These are phyloP conservation scores for Hanseniaspora taiwanica DNA, from an alignment of 805 yeast species.

Conservation along the genomic window DNA sequence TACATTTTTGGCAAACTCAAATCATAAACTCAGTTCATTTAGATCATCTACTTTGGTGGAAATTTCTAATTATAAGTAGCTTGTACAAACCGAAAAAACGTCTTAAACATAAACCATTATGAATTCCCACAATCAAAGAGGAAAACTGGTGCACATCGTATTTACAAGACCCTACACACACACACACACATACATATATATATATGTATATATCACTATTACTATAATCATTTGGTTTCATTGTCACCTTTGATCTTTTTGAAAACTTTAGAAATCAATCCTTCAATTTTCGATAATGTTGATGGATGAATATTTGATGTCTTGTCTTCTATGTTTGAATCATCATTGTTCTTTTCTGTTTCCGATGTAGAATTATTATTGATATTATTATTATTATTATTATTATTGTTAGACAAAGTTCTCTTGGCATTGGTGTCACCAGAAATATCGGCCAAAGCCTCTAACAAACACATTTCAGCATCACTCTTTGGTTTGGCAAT, in stretches of 20 bases:
- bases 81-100: too few relatives aligned
- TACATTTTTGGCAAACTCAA: too few relatives aligned
- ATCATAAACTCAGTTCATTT: too few relatives aligned
- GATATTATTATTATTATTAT: not conserved
- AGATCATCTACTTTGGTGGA: too few relatives aligned
- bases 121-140: too few relatives aligned
- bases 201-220: not conserved
- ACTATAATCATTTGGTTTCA: not conserved
- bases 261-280: constrained; percentile 45
- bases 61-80: too few relatives aligned
- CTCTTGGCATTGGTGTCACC: constrained; percentile 71
- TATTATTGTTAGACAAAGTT: constrained; percentile 17
- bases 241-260: constrained; percentile 30
- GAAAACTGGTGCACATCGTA: too few relatives aligned
- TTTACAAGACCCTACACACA: too few relatives aligned
- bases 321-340: constrained; percentile 2
- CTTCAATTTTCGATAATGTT: constrained; percentile 39
- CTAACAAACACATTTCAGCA: constrained; percentile 78
- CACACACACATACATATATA: not conserved
- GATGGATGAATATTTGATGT: constrained; percentile 12
- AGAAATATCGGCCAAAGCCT: constrained; percentile 85
- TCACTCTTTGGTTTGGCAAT: constrained; percentile 66
- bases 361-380: too few relatives aligned
- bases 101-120: too few relatives aligned
- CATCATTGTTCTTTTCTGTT: not conserved